phyloP scores from a whole-genome alignment of 805 yeast genomes.

The Zygosaccharomyces siamensis region DNA sequence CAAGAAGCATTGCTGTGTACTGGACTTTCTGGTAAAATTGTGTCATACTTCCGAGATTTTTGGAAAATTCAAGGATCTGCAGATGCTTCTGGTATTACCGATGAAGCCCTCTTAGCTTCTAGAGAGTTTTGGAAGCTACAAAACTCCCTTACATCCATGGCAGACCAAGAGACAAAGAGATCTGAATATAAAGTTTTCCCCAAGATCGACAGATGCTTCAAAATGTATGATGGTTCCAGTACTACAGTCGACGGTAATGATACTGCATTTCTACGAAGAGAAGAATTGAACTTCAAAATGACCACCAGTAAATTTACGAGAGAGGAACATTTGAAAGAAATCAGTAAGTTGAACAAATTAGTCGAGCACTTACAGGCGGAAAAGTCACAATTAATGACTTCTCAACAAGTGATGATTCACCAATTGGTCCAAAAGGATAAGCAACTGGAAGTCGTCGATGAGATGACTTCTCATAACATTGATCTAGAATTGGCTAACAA shows the following conservation, averaged over 20 bases:
- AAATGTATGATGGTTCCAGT: neutral
- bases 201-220: neutral
- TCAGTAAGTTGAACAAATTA: neutral
- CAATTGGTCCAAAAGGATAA: neutral
- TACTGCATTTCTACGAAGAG: neutral
- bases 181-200: neutral
- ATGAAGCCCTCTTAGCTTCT: neutral
- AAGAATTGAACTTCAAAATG: neutral
- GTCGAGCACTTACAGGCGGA: neutral
- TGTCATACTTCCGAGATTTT: neutral
- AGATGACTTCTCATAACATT: neutral
- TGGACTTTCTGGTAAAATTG: too few relatives aligned
- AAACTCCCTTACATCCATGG: neutral
- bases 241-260: neutral
- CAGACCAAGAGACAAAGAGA: neutral
- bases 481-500: constrained; percentile 1
- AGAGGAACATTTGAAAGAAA: neutral
- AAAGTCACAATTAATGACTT: neutral
- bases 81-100: neutral
- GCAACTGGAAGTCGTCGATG: constrained; percentile 2
- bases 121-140: neutral
- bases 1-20: too few relatives aligned
- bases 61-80: neutral
- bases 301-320: neutral
- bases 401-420: neutral